Evolutionary conservation across 169 alveolate species (phyloP).

Genomic region (Toxoplasma gondii): DNA sequence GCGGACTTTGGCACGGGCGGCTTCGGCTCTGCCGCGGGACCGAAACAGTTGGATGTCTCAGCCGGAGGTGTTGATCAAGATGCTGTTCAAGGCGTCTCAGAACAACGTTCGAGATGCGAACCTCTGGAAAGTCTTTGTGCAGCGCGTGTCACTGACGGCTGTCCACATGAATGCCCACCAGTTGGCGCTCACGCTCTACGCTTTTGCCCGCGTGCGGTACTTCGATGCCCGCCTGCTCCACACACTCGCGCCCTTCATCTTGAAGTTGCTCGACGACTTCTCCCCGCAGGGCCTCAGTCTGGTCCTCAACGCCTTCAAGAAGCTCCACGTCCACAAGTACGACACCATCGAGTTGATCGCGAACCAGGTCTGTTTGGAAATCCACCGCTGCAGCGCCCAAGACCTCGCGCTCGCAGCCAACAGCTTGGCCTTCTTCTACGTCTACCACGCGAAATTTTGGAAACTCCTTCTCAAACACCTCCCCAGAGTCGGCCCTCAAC

Average conservation of each 20-base stretch:
- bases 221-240: conserved; percentile 37
- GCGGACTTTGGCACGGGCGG: neutral
- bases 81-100: neutral
- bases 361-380: neutral
- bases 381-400: neutral
- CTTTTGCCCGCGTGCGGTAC: conserved; percentile 38
- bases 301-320: conserved; percentile 45
- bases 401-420: conserved; percentile 45
- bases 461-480: conserved; percentile 4
- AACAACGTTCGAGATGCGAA: conserved; percentile 25
- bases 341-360: conserved; percentile 50
- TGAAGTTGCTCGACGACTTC: conserved; percentile 48
- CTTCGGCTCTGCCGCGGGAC: neutral
- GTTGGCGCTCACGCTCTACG: conserved; percentile 4
- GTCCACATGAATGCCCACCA: conserved; percentile 33
- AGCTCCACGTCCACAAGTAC: conserved; percentile 24
- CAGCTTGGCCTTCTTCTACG: conserved; percentile 34
- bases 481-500: conserved; percentile 5
- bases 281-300: conserved; percentile 34
- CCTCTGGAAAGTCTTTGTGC: conserved; percentile 17
- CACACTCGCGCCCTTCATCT: conserved; percentile 30
- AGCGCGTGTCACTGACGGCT: neutral
- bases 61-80: conserved; percentile 16
- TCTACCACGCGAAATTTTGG: conserved; percentile 30
- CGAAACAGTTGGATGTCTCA: conserved; percentile 13